phyloP scores from a whole-genome alignment of 108 stramenopile species.

The Pinguiococcus pyrenoidosus region DNA sequence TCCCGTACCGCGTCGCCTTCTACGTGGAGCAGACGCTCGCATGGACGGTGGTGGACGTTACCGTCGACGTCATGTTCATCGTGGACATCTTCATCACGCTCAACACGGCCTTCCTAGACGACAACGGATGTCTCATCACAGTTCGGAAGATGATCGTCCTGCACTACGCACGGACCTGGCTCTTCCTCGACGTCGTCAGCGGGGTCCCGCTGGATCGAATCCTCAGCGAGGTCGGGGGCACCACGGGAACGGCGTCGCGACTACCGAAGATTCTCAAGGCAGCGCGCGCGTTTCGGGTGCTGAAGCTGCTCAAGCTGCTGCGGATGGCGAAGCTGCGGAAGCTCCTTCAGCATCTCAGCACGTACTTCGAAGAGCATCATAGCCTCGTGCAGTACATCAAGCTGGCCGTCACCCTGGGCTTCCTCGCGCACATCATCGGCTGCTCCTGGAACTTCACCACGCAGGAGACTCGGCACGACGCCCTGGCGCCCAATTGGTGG shows the following conservation, averaged over 20 bases:
- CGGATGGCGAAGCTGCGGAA: slow-evolving; percentile 2
- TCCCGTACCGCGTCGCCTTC: slow-evolving; percentile 16
- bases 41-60: slow-evolving; percentile 4
- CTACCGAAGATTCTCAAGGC: background rate
- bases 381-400: slow-evolving; percentile 7
- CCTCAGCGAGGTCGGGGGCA: background rate
- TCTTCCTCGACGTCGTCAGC: slow-evolving; percentile 32
- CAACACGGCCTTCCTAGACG: slow-evolving; percentile 27
- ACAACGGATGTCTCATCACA: background rate
- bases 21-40: background rate
- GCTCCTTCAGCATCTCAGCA: slow-evolving; percentile 6
- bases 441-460: slow-evolving; percentile 16
- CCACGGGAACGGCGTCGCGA: background rate
- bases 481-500: slow-evolving; percentile 1
- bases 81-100: slow-evolving; percentile 34
- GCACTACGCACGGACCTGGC: slow-evolving; percentile 15
- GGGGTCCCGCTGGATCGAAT: slow-evolving; percentile 26
- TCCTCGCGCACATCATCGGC: slow-evolving; percentile 30
- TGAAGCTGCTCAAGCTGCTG: slow-evolving; percentile 17
- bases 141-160: background rate
- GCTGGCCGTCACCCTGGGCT: slow-evolving; percentile 14
- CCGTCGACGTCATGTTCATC: slow-evolving; percentile 22
- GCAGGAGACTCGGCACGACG: slow-evolving; percentile 5
- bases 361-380: slow-evolving; percentile 18
- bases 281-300: background rate